Evolutionary conservation across 1,284 basidiomycete genomes (phyloP).

Genomic region (Ganoderma sinense): DNA sequence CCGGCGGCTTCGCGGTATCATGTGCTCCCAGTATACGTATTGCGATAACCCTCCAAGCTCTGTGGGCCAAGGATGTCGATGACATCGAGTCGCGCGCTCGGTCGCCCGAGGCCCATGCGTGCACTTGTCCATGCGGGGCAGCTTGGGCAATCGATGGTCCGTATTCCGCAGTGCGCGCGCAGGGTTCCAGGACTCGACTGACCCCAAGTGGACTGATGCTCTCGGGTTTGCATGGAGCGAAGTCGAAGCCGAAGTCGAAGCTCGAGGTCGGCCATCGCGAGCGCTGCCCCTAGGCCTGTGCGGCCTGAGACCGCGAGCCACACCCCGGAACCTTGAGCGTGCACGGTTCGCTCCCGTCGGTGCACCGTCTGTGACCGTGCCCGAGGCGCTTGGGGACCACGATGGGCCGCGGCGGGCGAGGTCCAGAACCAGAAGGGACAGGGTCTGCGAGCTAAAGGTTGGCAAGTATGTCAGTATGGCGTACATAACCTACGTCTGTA

Average conservation of each 20-base stretch:
- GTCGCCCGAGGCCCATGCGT: background rate
- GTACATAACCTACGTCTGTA: no score
- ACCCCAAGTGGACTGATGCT: background rate
- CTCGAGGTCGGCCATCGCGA: background rate
- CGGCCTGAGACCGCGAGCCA: slow-evolving; percentile 4
- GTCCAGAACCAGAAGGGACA: background rate
- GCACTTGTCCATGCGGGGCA: background rate
- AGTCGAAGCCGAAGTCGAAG: background rate
- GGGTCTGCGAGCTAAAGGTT: background rate
- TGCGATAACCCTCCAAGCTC: background rate
- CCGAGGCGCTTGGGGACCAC: background rate
- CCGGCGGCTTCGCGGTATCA: background rate
- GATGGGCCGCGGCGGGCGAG: background rate
- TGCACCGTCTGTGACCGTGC: background rate
- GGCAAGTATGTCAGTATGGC: no score
- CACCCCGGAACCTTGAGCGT: slow-evolving; percentile 12
- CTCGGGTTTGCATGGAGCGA: background rate
- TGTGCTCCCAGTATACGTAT: background rate
- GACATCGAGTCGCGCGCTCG: background rate
- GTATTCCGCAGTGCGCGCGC: background rate
- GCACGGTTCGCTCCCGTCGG: background rate
- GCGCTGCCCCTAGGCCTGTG: background rate
- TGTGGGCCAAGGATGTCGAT: background rate
- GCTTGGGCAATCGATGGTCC: slow-evolving; percentile 6
- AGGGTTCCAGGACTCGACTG: background rate